Conservation (phyloP, 768 basidiomycete species). For the Roridomyces roridus region DNA sequence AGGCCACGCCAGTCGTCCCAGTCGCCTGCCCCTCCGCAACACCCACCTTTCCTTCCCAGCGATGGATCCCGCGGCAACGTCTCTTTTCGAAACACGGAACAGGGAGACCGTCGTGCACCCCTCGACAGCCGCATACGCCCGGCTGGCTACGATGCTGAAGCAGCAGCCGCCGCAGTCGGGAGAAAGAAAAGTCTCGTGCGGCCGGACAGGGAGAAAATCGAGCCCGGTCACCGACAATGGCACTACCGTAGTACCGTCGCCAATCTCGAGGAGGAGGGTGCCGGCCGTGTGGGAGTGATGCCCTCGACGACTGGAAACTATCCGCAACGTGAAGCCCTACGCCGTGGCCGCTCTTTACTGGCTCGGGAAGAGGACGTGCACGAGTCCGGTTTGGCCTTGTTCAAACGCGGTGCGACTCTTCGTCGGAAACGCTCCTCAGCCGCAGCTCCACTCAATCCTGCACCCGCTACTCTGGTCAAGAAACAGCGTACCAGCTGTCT, state of each 20-base stretch:
- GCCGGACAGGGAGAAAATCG: slow-evolving; percentile 96
- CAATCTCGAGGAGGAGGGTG: slow-evolving; percentile 73
- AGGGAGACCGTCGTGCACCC: slow-evolving; percentile 67
- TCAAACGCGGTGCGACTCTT: slow-evolving; percentile 84
- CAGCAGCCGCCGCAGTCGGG: slow-evolving; percentile 31
- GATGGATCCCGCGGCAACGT: slow-evolving; percentile 55
- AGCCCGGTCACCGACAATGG: slow-evolving; percentile 92
- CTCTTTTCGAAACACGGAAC: slow-evolving; percentile 73
- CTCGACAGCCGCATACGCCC: slow-evolving; percentile 55
- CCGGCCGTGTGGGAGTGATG: slow-evolving; percentile 67
- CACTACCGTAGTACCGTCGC: slow-evolving; percentile 91
- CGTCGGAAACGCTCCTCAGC: slow-evolving; percentile 68
- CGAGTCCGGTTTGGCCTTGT: slow-evolving; percentile 91
- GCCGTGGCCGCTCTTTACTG: slow-evolving; percentile 89
- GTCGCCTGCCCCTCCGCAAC: slow-evolving; percentile 46
- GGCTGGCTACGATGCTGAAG: slow-evolving; percentile 51
- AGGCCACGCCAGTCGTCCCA: slow-evolving; percentile 50
- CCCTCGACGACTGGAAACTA: slow-evolving; percentile 88
- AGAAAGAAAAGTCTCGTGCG: slow-evolving; percentile 92
- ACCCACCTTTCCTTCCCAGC: slow-evolving; percentile 37
- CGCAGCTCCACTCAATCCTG: slow-evolving; percentile 44
- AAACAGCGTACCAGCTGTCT: slow-evolving; percentile 56
- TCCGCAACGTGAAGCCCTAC: slow-evolving; percentile 63
- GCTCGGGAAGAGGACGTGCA: slow-evolving; percentile 90
- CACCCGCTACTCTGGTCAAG: slow-evolving; percentile 42